Evolutionary conservation across 441 rosid species (phyloP), one percentile per base, ranked within the genome.

Genomic region (Arabidopsis hybrid): DNA sequence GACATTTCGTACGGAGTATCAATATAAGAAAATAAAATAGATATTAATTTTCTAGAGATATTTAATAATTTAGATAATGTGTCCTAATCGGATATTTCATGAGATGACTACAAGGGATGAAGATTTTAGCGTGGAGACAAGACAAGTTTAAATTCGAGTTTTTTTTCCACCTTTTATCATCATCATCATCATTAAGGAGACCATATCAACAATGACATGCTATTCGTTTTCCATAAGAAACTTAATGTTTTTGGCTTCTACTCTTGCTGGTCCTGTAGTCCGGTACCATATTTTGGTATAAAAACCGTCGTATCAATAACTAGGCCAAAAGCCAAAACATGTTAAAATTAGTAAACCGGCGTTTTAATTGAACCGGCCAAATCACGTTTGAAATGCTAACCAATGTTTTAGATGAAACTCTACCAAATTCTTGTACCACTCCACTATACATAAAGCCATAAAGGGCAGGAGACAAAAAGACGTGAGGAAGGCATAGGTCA

Each of bases 401-500:
- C 17, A 55, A 55, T 57, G 13, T 16, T 53, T 47, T n/a, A 45
- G 14, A 1, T 12, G 47, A n/a, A 13, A 6, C 50, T 45, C 17
- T 45, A 43, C 47, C 47, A 13, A 39, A 8, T 9, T 38, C 2
- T 8, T 38, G 58, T 26, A 26, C 57, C 32, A 6, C 8, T 40
- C 29, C 29, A 26, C 29, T 38, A 39, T 73, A 45, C n/a, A n/a
- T n/a, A n/a, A n/a, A n/a, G n/a, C n/a, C 36, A 58, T 12, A 35
- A 17, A 46, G 16, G 11, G 36, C 26, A 55, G 52, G 55, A 64
- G 72, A 60, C 76, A 76, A 65, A 65, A 77, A 60, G 76, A 77
- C 80, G 80, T 77, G 80, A 65, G 14, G 75, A 49, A 69, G 66
- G 34, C 4, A 29, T 36, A 38, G 75, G 26, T 77, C 72, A 71